Conservation (phyloP, 2,329 filamentous ascomycete species). For the Tetracladium maxilliforme region DNA sequence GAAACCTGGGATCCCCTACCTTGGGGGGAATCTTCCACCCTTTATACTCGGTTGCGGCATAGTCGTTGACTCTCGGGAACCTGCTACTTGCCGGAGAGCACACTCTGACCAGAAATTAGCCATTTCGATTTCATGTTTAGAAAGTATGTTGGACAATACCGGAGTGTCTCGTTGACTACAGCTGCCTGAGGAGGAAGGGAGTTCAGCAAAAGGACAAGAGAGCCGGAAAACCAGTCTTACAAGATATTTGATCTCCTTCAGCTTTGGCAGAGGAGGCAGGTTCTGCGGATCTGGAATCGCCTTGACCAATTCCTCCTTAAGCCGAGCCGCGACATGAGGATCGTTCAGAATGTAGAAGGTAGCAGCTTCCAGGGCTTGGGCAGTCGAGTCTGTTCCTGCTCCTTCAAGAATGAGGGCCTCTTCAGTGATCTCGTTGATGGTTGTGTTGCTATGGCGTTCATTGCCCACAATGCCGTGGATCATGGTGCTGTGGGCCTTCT, state of each 20-base stretch:
- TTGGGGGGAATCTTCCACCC: too few relatives aligned
- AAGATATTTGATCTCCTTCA: constrained; percentile 1
- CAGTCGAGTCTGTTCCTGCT: constrained; percentile 23
- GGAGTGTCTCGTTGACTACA: too few relatives aligned
- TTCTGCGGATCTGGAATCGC: constrained; percentile 9
- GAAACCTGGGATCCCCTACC: too few relatives aligned
- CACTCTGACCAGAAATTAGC: too few relatives aligned
- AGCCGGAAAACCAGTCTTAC: too few relatives aligned
- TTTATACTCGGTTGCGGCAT: too few relatives aligned
- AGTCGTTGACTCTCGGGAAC: too few relatives aligned
- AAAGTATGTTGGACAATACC: too few relatives aligned
- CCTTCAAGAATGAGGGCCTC: constrained; percentile 20
- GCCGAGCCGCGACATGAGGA: constrained; percentile 7
- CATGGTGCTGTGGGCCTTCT: constrained; percentile 5
- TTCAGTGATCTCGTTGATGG: constrained; percentile 16
- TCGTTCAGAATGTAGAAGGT: constrained; percentile 14
- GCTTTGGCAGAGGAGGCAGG: constrained; percentile 2
- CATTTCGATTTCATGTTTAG: too few relatives aligned
- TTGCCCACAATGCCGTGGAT: constrained; percentile 14
- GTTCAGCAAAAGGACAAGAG: too few relatives aligned
- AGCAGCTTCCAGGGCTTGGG: constrained; percentile 11
- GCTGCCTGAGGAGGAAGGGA: too few relatives aligned
- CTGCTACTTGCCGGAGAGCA: too few relatives aligned
- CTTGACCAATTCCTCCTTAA: constrained; percentile 12
- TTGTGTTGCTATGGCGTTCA: constrained; percentile 17